These are phyloP conservation scores for Avena eriantha DNA, from an alignment of 176 grass and related monocot species.

Conservation along the genomic window DNA sequence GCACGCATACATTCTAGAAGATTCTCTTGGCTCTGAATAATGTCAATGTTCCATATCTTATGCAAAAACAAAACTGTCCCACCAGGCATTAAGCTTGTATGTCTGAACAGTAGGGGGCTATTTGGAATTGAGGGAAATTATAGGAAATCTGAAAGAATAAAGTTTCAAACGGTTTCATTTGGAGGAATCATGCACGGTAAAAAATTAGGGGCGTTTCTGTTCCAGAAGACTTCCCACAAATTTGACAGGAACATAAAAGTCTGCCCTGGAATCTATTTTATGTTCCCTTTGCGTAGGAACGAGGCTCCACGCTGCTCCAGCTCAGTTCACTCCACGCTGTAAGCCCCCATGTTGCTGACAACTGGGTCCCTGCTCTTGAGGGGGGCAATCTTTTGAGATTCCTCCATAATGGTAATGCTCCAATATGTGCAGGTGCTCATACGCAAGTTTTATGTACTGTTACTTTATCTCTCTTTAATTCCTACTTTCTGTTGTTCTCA, in stretches of 20 bases:
- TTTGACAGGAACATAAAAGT: neutral
- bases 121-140: neutral
- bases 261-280: neutral
- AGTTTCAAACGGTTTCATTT: neutral
- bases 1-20: neutral
- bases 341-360: too few relatives aligned
- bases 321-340: too few relatives aligned
- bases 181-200: neutral
- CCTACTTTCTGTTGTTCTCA: neutral
- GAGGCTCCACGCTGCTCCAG: too few relatives aligned
- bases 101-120: neutral
- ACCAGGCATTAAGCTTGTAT: neutral
- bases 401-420: neutral
- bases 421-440: neutral
- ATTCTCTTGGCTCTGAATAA: constrained; percentile 15
- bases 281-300: neutral
- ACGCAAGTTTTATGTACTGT: neutral
- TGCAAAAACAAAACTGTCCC: neutral
- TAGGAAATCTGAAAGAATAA: neutral
- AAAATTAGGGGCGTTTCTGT: neutral
- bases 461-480: neutral
- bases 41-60: neutral
- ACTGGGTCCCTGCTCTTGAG: too few relatives aligned
- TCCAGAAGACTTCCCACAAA: neutral
- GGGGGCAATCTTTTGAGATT: too few relatives aligned